These are phyloP conservation scores for Pichia exigua DNA, from an alignment of 805 yeast species.

Conservation along the genomic window DNA sequence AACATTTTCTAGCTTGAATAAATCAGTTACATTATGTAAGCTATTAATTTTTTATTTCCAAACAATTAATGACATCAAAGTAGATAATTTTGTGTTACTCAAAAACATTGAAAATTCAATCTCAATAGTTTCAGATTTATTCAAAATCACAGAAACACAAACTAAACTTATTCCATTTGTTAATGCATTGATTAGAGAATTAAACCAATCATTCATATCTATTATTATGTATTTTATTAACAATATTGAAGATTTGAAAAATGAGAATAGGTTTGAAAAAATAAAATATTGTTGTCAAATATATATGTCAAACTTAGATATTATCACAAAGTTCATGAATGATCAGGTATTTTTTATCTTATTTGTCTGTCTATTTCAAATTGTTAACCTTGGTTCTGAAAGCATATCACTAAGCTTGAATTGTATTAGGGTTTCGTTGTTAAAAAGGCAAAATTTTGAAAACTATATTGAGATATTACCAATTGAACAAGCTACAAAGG, in stretches of 20 bases:
- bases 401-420: conserved; percentile 17
- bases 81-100: neutral
- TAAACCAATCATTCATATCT: conserved; percentile 9
- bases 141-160: neutral
- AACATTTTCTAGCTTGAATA: neutral
- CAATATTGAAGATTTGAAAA: neutral
- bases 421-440: conserved; percentile 17
- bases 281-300: conserved; percentile 19
- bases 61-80: neutral
- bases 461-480: neutral
- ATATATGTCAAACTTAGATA: conserved; percentile 16
- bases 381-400: conserved; percentile 7
- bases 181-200: conserved; percentile 2
- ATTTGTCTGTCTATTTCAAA: neutral
- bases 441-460: conserved; percentile 7
- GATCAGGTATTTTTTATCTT: conserved; percentile 5
- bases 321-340: conserved; percentile 8
- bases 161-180: neutral
- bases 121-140: neutral
- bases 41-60: conserved; percentile 4
- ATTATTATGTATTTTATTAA: conserved; percentile 9
- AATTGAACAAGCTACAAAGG: neutral
- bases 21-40: neutral
- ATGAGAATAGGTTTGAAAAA: neutral
- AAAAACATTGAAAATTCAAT: conserved; percentile 1